Conservation (phyloP, 2,329 filamentous ascomycete species). For the Sphaerulina populicola region DNA sequence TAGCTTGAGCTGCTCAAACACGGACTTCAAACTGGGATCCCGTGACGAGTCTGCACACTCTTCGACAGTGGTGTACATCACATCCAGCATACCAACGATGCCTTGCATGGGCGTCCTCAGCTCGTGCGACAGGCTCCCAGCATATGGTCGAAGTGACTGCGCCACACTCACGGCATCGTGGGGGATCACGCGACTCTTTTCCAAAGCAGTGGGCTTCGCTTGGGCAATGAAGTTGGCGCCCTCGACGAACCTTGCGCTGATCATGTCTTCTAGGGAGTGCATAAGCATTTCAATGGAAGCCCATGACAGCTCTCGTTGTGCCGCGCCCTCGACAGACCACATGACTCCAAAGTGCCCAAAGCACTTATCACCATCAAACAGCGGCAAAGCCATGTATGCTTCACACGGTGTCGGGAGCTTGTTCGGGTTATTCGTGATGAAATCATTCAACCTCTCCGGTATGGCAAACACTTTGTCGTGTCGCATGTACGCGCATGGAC, state of each 20-base stretch:
- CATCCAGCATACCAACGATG: slow-evolving; percentile 66
- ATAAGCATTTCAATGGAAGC: slow-evolving; percentile 59
- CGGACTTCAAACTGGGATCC: slow-evolving; percentile 44
- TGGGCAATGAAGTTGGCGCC: slow-evolving; percentile 41
- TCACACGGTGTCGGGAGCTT: slow-evolving; percentile 53
- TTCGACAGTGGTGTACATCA: slow-evolving; percentile 65
- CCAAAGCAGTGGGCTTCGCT: slow-evolving; percentile 17
- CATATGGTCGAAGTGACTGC: slow-evolving; percentile 62
- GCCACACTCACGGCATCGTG: slow-evolving; percentile 50
- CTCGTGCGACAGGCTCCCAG: slow-evolving; percentile 64
- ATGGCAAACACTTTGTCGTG: slow-evolving; percentile 64
- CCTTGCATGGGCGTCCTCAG: slow-evolving; percentile 67
- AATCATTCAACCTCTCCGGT: slow-evolving; percentile 52
- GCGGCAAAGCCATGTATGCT: slow-evolving; percentile 58
- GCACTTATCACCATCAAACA: slow-evolving; percentile 58
- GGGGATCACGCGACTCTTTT: slow-evolving; percentile 42
- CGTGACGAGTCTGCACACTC: slow-evolving; percentile 53
- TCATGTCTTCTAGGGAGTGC: slow-evolving; percentile 60
- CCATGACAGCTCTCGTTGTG: slow-evolving; percentile 52
- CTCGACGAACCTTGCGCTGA: slow-evolving; percentile 50
- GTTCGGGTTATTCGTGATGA: slow-evolving; percentile 55
- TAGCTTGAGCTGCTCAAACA: slow-evolving; percentile 56
- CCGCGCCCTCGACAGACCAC: slow-evolving; percentile 57
- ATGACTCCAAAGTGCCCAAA: slow-evolving; percentile 64
- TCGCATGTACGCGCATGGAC: slow-evolving; percentile 61